Base-by-base conservation (phyloP, 495 filamentous ascomycete genomes). In the Penicillium taxi region DNA sequence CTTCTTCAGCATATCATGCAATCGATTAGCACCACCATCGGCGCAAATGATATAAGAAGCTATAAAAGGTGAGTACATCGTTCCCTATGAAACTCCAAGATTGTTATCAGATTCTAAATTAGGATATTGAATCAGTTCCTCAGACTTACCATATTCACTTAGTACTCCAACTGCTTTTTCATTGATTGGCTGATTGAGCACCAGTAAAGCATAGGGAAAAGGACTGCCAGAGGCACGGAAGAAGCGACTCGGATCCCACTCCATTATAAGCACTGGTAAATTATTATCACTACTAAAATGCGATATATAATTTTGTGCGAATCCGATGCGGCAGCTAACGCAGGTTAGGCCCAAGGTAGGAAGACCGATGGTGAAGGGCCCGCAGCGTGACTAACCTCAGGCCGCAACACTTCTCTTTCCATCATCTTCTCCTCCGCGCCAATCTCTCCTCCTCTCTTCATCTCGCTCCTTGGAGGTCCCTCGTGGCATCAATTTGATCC, bases 21-120 rank as follows among this genome's bases (percentile, higher is more conserved):
- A 69, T 9, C 72, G 69, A 59, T 98, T 96, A 28, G 88, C 87
- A 16, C 86, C 91, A 23, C 91, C 91, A 66, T 98, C 91, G 17
- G 86, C 91, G 45, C 84, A 91, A 32, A 95, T 60, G 5, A 67
- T 73, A 24, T 70, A 64, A 13, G 55, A 56, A 31, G 80, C 78
- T 84, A 37, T n/a, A 17, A 2, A 22, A 16, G 9, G 5, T 7
- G 16, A 23, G 23, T 21, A 38, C 22, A 30, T 19, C 9, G n/a
- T 18, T 17, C n/a, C n/a, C 19, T 12, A 2, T 9, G 9, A 26
- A 15, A 36, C 14, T 28, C 19, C 32, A 13, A 23, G 14, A 13
- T 23, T 11, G 23, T 6, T 25, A 25, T 25, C 26, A 28, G 15
- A 12, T n/a, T 9, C 7, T 8, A 21, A 13, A 24, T 43, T 40